Evolutionary conservation across 108 stramenopile genomes (phyloP), one percentile per base, ranked within the genome.

Genomic region (Craspedostauros australis): DNA sequence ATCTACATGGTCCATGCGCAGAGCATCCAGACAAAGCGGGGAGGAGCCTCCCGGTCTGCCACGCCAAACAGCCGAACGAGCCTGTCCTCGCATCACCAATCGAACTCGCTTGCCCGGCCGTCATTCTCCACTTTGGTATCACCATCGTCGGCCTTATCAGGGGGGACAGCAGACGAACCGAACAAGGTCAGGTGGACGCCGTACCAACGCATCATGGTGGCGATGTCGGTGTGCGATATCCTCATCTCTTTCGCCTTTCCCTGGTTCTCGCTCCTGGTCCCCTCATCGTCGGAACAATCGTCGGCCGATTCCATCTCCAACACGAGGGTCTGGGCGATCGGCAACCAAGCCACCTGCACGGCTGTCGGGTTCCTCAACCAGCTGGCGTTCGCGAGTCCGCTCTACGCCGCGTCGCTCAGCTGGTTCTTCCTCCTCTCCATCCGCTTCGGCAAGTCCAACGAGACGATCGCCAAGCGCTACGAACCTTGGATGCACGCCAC

Each of bases 381-480:
- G 14, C 19, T 64, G 23, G 24, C 44, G n/a, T 31, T 64, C 40
- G 31, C 70, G 1, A 39, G 31, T 27, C 25, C 50, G 4, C 45
- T 59, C 0, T 72, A 72, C 64, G 65, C 64, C 25, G 50, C 50
- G 0, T 50, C 51, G 11, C 49, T 72, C 11, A 29, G 40, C 18
- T 57, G 49, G 18, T 70, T 58, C 39, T 72, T 45, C 28, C 42
- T 64, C 22, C 26, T 64, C n/a, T 39, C 56, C 1, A 40, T 58
- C 34, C 48, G 62, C 3, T 46, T 46, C 24, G 25, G 50, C 6
- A 42, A 42, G n/a, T 18, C 26, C 8, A 18, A 28, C 26, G 33
- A 38, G 9, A 19, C 2, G 3, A 40, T 64, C 25, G 48, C 54
- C 42, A 36, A 27, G n/a, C 54, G 54, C 3, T 57, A 18, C 16